These are phyloP conservation scores for Ogataea philodendri DNA, from an alignment of 805 yeast genomes.

Conservation along the genomic window DNA sequence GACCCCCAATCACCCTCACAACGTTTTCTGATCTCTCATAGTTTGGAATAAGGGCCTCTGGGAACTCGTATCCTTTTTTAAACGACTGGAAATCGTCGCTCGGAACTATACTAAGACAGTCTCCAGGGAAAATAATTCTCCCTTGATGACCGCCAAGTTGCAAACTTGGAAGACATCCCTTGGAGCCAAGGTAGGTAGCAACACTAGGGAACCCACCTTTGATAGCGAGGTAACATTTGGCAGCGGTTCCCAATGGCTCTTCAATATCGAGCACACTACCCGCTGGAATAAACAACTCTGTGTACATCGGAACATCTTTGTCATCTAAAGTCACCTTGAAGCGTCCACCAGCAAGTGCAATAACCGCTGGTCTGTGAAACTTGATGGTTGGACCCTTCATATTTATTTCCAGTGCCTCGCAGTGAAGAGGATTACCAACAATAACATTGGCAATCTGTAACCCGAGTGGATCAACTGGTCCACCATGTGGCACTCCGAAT, in stretches of 20 bases:
- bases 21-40: conserved; percentile 60
- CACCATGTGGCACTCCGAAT: conserved; percentile 96
- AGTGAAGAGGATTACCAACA: conserved; percentile 77
- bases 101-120: conserved; percentile 78
- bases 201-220: conserved; percentile 87
- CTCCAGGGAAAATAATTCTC: conserved; percentile 85
- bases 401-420: conserved; percentile 91
- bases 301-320: conserved; percentile 55
- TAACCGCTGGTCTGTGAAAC: conserved; percentile 75
- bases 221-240: conserved; percentile 85
- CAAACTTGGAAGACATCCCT: conserved; percentile 93
- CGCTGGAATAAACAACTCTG: conserved; percentile 63
- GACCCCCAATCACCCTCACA: conserved; percentile 93
- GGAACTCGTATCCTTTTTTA: conserved; percentile 69
- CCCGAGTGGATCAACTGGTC: conserved; percentile 94
- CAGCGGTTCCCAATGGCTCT: conserved; percentile 65
- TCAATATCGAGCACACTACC: conserved; percentile 81
- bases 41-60: conserved; percentile 54
- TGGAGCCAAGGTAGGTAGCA: conserved; percentile 87
- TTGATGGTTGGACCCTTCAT: conserved; percentile 79
- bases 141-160: conserved; percentile 94
- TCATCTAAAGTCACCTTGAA: conserved; percentile 67
- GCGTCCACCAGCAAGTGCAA: conserved; percentile 89
- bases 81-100: conserved; percentile 59
- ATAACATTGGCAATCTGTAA: conserved; percentile 85